Conservation (phyloP, 495 filamentous ascomycete genomes). For the Alectoria sarmentosa region DNA sequence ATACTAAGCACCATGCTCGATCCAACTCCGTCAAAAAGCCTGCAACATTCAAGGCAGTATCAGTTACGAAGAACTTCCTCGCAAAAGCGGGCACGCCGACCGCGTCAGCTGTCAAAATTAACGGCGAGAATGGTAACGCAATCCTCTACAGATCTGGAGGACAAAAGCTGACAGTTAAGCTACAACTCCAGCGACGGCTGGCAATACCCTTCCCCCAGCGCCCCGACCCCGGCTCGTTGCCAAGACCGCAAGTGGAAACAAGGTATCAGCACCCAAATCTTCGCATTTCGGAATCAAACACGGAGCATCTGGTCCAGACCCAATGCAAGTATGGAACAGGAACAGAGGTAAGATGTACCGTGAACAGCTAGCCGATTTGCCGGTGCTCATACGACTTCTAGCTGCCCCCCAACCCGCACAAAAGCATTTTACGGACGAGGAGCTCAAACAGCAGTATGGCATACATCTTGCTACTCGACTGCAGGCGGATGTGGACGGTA, state of each 20-base stretch:
- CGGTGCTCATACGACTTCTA: slow-evolving; percentile 29
- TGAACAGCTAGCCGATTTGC: background rate
- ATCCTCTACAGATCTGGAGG: background rate
- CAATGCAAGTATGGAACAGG: slow-evolving; percentile 89
- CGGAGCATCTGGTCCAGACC: slow-evolving; percentile 54
- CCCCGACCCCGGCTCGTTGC: slow-evolving; percentile 57
- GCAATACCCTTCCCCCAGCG: slow-evolving; percentile 38
- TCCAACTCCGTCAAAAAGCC: slow-evolving; percentile 74
- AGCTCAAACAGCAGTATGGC: slow-evolving; percentile 88
- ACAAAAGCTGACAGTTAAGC: slow-evolving; percentile 30
- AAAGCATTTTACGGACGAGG: slow-evolving; percentile 95
- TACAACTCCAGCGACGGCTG: slow-evolving; percentile 35
- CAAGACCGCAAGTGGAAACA: slow-evolving; percentile 53
- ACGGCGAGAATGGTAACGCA: slow-evolving; percentile 51
- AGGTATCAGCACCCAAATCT: slow-evolving; percentile 45
- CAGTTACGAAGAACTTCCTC: slow-evolving; percentile 83
- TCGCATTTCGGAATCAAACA: slow-evolving; percentile 38
- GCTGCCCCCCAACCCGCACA: slow-evolving; percentile 70
- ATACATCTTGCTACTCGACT: slow-evolving; percentile 94
- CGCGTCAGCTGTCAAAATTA: slow-evolving; percentile 44
- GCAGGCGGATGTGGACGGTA: slow-evolving; percentile 70
- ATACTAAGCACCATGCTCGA: slow-evolving; percentile 56
- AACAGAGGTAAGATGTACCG: slow-evolving; percentile 69
- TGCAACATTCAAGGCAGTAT: slow-evolving; percentile 87
- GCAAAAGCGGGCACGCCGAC: slow-evolving; percentile 47